Evolutionary conservation across 176 grass and related monocot species (phyloP), one percentile per base, ranked within the genome.

Genomic region (Oryza nivara): DNA sequence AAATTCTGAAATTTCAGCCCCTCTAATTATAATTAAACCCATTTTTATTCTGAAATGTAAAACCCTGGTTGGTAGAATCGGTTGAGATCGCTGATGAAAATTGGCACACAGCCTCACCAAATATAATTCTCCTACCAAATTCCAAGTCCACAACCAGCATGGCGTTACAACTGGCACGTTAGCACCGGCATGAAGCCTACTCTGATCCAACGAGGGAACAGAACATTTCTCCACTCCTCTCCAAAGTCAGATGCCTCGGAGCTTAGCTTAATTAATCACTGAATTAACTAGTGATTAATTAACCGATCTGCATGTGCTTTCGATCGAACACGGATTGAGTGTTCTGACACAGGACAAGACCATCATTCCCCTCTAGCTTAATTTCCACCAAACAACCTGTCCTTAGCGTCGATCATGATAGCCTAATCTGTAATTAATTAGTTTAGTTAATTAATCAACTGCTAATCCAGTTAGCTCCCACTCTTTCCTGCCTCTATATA

Each of bases 321-420:
- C 8, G 43, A 80, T 73, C 43, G 68, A 49, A 80, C 76, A 80
- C 13, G 30, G 69, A 80, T 80, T 86, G 43, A 54, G 3, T 19
- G 22, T 73, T 86, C 68, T 73, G 41, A 72, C 84, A 86, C 68
- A 80, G 38, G 46, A 51, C 49, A 32, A 68, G 78, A 75, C 48
- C 46, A 52, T 80, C 19, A 68, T 75, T 75, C 61, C 45, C 6
- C 22, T 75, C 65, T 68, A 68, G 67, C 58, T 63, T 58, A 58
- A 58, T 58, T 58, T 41, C 58, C 45, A 58, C 9, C 22, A 41
- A 41, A 41, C 7, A 16, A 54, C 61, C 16, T 71, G 26, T 5
- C 0, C 65, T 43, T 43, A 16, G 10, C 22, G 6, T 30, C 11
- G 6, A 22, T 30, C 74, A 67, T 49, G 15, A 66, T 65, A 49